Base-by-base conservation (phyloP, 345 rosid species). In the Linum tenue region DNA sequence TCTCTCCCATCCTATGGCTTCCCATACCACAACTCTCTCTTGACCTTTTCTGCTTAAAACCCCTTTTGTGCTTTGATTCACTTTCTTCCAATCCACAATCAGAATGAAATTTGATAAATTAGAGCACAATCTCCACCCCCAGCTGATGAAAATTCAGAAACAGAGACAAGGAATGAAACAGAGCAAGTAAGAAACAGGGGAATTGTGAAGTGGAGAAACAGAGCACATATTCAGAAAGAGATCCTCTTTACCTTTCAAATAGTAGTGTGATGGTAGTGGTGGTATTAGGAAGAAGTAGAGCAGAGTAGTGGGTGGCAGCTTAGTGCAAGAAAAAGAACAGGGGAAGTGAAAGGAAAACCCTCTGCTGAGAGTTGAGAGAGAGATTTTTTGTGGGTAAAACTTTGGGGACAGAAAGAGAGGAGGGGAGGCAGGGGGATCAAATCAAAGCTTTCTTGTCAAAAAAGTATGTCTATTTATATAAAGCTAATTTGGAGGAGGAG, bases 1-100 rank as follows among this genome's bases (percentile, higher is more conserved):
- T 86, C 78, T 83, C 92, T 60, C 89, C 96, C 66, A 85, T 65
- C 67, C 88, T 76, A 70, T 86, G 90, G 60, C 81, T 88, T 56
- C 92, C 96, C 98, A 90, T 90, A 81, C 82, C 77, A 64, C 64
- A 60, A 16, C 48, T 42, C 79, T 78, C 74, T 80, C 74, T 74
- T 74, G 60, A 65, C 73, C 15, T 36, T 22, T 70, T 65, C 67
- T 62, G 14, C 9, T 12, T 48, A 8, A 48, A 15, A 1, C 10
- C 10, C 50, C 50, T 43, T 11, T 43, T 43, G 3, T 43, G 53
- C 31, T 22, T 22, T 22, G 53, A 9, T 48, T 48, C 53, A 48
- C 11, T 48, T 43, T 7, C 50, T 43, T 48, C 55, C 64, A 66
- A 70, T 64, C 71, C 31, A 22, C 31, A 22, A 22, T 22, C 31